A percentile compares a stretch with the other conserved stretches of the same genome.
These are phyloP conservation scores for Aphanoascus verrucosus DNA, from an alignment of 2,329 filamentous ascomycete species.

Conservation along the genomic window DNA sequence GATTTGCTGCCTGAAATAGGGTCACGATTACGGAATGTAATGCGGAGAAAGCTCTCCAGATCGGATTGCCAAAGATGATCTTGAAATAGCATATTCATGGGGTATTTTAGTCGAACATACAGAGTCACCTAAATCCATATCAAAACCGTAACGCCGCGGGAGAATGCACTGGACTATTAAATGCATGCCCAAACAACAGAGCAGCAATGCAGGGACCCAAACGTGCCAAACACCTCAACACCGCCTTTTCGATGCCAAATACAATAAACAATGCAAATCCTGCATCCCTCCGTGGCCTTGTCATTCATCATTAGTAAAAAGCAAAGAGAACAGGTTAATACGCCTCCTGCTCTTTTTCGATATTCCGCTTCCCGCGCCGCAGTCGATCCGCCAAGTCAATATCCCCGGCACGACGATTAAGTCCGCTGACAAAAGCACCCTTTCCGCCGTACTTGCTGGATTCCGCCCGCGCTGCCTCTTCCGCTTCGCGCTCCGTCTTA, in stretches of 20 bases:
- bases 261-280: no score
- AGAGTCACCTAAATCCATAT: no score
- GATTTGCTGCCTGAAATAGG: background rate
- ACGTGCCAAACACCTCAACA: background rate
- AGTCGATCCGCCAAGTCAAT: conserved; percentile 36
- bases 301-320: background rate
- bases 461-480: conserved; percentile 51
- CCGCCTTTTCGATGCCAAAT: background rate
- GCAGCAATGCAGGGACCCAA: background rate
- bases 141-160: no score
- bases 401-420: conserved; percentile 48
- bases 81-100: no score
- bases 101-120: no score
- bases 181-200: background rate
- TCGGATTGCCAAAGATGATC: no score
- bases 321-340: conserved; percentile 27
- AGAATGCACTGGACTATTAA: no score
- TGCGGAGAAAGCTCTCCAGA: no score
- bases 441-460: conserved; percentile 53
- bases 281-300: background rate
- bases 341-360: conserved; percentile 25
- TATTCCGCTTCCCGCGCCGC: conserved; percentile 27
- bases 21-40: background rate
- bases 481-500: conserved; percentile 51
- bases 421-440: conserved; percentile 52